A percentile compares a stretch with the other conserved stretches of the same genome.
phyloP scores from a whole-genome alignment of 192 early-diverging fungal genomes.

The Entomortierella parvispora region DNA sequence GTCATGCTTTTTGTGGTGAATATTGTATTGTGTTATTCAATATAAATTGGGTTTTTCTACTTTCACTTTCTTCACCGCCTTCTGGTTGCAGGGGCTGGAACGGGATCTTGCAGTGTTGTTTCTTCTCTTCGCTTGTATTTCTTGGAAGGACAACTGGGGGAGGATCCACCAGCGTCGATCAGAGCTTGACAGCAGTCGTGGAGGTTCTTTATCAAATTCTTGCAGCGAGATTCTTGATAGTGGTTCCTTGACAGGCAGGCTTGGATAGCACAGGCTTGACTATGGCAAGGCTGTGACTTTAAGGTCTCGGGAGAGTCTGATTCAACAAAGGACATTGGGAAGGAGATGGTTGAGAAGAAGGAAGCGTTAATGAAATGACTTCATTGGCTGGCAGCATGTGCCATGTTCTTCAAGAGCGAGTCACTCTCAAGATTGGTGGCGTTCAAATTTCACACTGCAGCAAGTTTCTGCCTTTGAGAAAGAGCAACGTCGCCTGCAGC shows the following conservation, averaged over 20 bases:
- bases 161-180: slow-evolving; percentile 49
- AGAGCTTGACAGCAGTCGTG: slow-evolving; percentile 58
- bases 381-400: no score
- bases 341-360: no score
- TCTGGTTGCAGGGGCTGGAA: no score
- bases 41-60: background rate
- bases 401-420: no score
- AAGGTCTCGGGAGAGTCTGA: no score
- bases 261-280: slow-evolving; percentile 64
- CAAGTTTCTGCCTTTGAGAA: no score
- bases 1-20: background rate
- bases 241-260: slow-evolving; percentile 60
- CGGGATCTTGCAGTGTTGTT: background rate
- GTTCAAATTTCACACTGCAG: no score
- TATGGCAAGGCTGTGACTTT: slow-evolving; percentile 34
- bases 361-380: no score
- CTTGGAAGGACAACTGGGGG: slow-evolving; percentile 52
- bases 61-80: background rate
- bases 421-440: no score
- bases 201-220: slow-evolving; percentile 50
- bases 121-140: slow-evolving; percentile 29
- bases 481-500: no score
- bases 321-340: no score
- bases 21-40: background rate
- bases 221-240: slow-evolving; percentile 61